Conservation (phyloP, 75 land plant genomes). For the Cryptomeria japonica region DNA sequence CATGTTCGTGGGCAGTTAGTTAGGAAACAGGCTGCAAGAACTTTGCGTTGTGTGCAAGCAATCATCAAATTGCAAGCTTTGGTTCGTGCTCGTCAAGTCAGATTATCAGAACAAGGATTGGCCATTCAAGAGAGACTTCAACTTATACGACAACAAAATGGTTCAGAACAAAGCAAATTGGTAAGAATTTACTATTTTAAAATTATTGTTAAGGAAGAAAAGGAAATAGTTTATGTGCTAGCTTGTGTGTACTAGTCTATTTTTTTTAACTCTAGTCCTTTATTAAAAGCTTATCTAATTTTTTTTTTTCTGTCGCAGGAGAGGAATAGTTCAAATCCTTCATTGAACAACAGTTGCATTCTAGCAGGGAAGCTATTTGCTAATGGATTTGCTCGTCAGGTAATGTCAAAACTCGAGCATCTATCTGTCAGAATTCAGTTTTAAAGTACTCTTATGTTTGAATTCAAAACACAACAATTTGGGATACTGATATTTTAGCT, state of each 20-base stretch:
- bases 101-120: slow-evolving; percentile 15
- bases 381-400: slow-evolving; percentile 65
- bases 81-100: slow-evolving; percentile 57
- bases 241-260: neutral
- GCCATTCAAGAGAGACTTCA: slow-evolving; percentile 13
- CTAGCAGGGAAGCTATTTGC: slow-evolving; percentile 40
- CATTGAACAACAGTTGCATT: slow-evolving; percentile 11
- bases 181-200: slow-evolving; percentile 4
- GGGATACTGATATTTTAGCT: neutral
- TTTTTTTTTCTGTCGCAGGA: slow-evolving; percentile 21
- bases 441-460: neutral
- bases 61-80: slow-evolving; percentile 67
- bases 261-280: neutral
- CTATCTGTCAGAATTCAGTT: neutral
- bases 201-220: neutral
- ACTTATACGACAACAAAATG: slow-evolving; percentile 5
- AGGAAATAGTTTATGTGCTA: neutral
- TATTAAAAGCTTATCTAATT: neutral
- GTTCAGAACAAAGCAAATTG: neutral
- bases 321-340: slow-evolving; percentile 14
- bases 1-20: slow-evolving; percentile 67
- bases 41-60: slow-evolving; percentile 65
- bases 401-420: slow-evolving; percentile 8
- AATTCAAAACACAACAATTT: neutral
- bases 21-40: slow-evolving; percentile 58